Evolutionary conservation across 2,329 filamentous ascomycete species (phyloP), one percentile per base, ranked within the genome.

Genomic region (Dothideomycetidae sp.): DNA sequence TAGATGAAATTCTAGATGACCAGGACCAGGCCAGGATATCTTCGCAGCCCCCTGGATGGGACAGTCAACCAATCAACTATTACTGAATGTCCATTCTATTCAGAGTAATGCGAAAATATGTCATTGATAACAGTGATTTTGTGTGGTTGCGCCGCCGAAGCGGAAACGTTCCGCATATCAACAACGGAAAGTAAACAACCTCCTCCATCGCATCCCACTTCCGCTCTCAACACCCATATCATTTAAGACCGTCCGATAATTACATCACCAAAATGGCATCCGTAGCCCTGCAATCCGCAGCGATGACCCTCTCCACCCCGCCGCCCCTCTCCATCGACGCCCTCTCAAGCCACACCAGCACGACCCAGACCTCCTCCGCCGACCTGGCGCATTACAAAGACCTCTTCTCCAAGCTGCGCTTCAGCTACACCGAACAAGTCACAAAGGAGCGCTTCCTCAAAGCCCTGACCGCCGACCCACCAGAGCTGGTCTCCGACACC

Each of bases 381-480:
- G 88, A 96, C 57, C 68, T 96, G 17, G 67, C 71, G 18, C 86
- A 96, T 59, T 94, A 96, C 64, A 84, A 82, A 62, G 86, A 94
- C 60, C 73, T 96, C 13, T 98, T 96, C 60, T 80, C 84, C 29
- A 96, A 98, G 62, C 70, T 96, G 28, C 83, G 88, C 49, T 96
- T 96, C 66, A 92, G 82, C 46, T 96, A 96, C 60, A 81, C 94
- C 49, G 90, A 98, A 61, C 90, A 96, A 65, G 85, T 96, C 44
- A 96, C 88, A 31, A 98, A 96, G 61, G 90, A 98, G 58, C 93
- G 93, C 53, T 96, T 94, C 58, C 78, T 98, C 38, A 82, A 85
- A 48, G 78, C 82, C 45, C 92, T 96, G 49, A 84, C 92, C 11
- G 84, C 83, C 45, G 82, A 93, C 45, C 84, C 86, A 33, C 90